Base-by-base conservation (phyloP, 2,329 filamentous ascomycete genomes). In the Fusarium sp. region DNA sequence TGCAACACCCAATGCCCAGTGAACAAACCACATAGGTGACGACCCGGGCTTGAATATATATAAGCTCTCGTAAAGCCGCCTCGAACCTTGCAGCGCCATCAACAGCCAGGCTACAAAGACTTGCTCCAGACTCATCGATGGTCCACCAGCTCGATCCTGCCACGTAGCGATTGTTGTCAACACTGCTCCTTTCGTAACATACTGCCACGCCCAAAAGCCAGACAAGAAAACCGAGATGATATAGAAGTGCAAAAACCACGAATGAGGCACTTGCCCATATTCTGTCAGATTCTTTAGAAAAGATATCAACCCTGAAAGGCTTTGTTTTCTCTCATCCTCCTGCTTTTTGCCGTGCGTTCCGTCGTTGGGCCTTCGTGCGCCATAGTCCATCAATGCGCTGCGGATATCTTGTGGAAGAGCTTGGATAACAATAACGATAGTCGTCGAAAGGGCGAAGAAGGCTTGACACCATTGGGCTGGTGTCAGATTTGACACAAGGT, bases 201-300 rank as follows among this genome's bases (percentile, higher is more conserved):
- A 85, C 77, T 94, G 90, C 68, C 79, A 77, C 0, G 84, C 86
- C 93, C 94, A 97, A 76, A 94, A 91, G 6, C 88, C 73, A 1
- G 92, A 94, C 60, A 87, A 89, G 3, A 81, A 75, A 6, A 94
- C 80, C 5, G 92, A 95, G 34, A 89, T 77, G 52, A 91, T 75
- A 77, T 99, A 98, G 80, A 97, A 98, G 71, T 96, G 91, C 42
- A 85, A 86, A 78, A 98, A 98, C 89, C 92, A 98, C 64, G 86
- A 86, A 79, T 98, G 96, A 21, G 95, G 94, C 34, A 97, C 90
- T 75, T 87, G 86, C 68, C 80, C 79, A 49, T 67, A 67, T 40
- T 73, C 62, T 21, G 74, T 69, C 30, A 81, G 40, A 51, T 70
- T 70, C 51, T 73, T 70, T 39, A 83, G 53, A 28, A 78, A 39